Conservation (phyloP, 2,329 filamentous ascomycete species). For the Penicillium sclerotiorum region DNA sequence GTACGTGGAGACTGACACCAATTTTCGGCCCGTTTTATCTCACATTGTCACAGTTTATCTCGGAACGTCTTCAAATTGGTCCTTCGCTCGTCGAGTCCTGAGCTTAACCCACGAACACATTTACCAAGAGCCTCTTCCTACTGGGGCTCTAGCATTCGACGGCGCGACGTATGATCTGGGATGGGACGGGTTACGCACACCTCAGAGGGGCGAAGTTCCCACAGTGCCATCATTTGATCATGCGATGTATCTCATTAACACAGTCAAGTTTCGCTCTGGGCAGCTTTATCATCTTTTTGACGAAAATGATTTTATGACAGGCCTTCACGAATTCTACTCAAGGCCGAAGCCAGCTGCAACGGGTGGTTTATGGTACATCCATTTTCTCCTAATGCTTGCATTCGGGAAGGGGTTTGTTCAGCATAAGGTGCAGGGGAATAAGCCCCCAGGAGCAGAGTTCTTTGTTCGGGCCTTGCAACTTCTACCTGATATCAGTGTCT, state of each 20-base stretch:
- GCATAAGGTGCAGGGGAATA: constrained; percentile 36
- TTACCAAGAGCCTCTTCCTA: constrained; percentile 39
- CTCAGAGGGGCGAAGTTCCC: constrained; percentile 30
- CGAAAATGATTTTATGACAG: constrained; percentile 52
- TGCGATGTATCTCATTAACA: constrained; percentile 56
- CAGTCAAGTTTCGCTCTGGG: constrained; percentile 58
- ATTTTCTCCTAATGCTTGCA: constrained; percentile 57
- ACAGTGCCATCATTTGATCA: constrained; percentile 54
- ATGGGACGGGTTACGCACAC: constrained; percentile 49
- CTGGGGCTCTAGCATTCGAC: constrained; percentile 53
- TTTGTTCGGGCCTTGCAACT: constrained; percentile 51
- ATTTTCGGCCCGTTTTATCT: not conserved
- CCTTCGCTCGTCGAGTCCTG: constrained; percentile 24
- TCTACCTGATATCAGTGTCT: constrained; percentile 46
- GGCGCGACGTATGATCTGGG: constrained; percentile 55
- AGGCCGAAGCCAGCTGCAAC: constrained; percentile 30
- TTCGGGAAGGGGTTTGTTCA: constrained; percentile 59
- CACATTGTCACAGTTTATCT: constrained; percentile 28
- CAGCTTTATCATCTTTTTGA: constrained; percentile 59
- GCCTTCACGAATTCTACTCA: constrained; percentile 47
- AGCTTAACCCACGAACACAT: constrained; percentile 26
- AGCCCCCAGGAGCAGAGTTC: constrained; percentile 52
- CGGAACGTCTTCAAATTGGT: constrained; percentile 29
- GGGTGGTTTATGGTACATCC: constrained; percentile 53
- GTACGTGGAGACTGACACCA: constrained; percentile 33